Conservation (phyloP, 805 yeast species). For the Pichia gijzeniarum region DNA sequence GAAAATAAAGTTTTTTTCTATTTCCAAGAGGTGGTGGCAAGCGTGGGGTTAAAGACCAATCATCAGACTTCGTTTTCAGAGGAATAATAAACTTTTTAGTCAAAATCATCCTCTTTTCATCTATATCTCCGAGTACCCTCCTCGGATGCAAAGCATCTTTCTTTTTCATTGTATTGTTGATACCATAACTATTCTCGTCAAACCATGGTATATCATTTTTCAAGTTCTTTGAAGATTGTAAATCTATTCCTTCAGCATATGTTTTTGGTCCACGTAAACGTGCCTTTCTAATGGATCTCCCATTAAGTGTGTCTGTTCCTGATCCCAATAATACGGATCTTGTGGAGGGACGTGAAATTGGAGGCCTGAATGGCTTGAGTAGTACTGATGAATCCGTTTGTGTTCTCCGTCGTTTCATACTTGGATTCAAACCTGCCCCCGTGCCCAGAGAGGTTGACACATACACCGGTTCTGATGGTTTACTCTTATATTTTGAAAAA, state of each 20-base stretch:
- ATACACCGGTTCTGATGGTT: slow-evolving; percentile 14
- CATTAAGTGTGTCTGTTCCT: slow-evolving; percentile 3
- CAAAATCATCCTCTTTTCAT: slow-evolving; percentile 35
- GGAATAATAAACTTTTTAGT: slow-evolving; percentile 57
- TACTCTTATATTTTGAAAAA: slow-evolving; percentile 14
- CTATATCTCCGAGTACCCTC: slow-evolving; percentile 38
- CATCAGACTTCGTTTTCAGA: slow-evolving; percentile 33
- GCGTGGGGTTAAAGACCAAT: slow-evolving; percentile 16
- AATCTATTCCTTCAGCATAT: slow-evolving; percentile 35
- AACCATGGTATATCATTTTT: slow-evolving; percentile 7
- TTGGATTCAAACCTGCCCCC: slow-evolving; percentile 61
- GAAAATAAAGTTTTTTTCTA: slow-evolving; percentile 55
- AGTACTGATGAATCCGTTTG: slow-evolving; percentile 47
- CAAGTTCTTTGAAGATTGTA: slow-evolving; percentile 19
- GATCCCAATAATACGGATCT: slow-evolving; percentile 16
- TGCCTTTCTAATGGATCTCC: slow-evolving; percentile 19
- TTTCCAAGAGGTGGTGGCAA: slow-evolving; percentile 83
- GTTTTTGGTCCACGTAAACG: slow-evolving; percentile 32
- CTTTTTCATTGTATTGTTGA: slow-evolving; percentile 25
- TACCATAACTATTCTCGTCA: slow-evolving; percentile 20
- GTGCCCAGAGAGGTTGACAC: slow-evolving; percentile 46
- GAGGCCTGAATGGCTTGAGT: slow-evolving; percentile 65
- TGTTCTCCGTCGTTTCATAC: slow-evolving; percentile 48
- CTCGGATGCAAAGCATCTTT: slow-evolving; percentile 59
- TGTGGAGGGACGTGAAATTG: slow-evolving; percentile 32